Percentiles rank a stretch among this genome's conserved stretches.
Evolutionary conservation across 2,329 filamentous ascomycete species (phyloP).

Genomic region (Apiospora malaysiana): DNA sequence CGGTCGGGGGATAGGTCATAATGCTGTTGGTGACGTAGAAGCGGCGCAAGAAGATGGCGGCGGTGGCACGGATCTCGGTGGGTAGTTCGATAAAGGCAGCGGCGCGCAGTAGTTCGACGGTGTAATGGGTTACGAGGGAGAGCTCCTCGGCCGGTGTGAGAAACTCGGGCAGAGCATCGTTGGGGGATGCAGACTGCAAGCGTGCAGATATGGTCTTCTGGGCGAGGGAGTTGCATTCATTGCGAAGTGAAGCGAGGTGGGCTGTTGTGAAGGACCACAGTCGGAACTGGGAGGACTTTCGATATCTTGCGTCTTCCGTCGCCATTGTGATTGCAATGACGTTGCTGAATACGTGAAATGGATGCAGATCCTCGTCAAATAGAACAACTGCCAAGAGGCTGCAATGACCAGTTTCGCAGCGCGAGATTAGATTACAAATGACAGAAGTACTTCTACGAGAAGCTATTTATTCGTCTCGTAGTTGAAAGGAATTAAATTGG

Average conservation of each 20-base stretch:
- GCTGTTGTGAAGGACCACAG: conserved; percentile 89
- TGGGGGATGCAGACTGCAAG: conserved; percentile 57
- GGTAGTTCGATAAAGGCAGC: conserved; percentile 59
- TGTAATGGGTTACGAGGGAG: conserved; percentile 80
- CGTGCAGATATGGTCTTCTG: conserved; percentile 62
- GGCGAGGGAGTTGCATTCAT: conserved; percentile 80
- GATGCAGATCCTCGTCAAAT: neutral
- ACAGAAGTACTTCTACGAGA: neutral
- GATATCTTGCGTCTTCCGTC: conserved; percentile 90
- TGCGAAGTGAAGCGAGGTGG: conserved; percentile 73
- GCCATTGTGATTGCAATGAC: conserved; percentile 56
- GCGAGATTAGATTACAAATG: neutral
- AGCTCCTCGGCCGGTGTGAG: conserved; percentile 84
- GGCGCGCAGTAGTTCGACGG: conserved; percentile 62
- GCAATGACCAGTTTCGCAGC: neutral
- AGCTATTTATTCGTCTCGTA: neutral
- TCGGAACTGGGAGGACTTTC: conserved; percentile 86
- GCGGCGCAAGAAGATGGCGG: conserved; percentile 86
- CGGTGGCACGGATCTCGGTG: conserved; percentile 69
- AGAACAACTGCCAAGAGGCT: neutral
- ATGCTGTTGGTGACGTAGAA: conserved; percentile 96
- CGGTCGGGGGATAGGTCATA: conserved; percentile 93
- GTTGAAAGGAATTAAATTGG: neutral
- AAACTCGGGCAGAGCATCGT: conserved; percentile 70
- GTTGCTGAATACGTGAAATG: neutral